Evolutionary conservation across 2,329 filamentous ascomycete species (phyloP), one percentile per base, ranked within the genome.

Genomic region (Kalaharituber pfeilii): DNA sequence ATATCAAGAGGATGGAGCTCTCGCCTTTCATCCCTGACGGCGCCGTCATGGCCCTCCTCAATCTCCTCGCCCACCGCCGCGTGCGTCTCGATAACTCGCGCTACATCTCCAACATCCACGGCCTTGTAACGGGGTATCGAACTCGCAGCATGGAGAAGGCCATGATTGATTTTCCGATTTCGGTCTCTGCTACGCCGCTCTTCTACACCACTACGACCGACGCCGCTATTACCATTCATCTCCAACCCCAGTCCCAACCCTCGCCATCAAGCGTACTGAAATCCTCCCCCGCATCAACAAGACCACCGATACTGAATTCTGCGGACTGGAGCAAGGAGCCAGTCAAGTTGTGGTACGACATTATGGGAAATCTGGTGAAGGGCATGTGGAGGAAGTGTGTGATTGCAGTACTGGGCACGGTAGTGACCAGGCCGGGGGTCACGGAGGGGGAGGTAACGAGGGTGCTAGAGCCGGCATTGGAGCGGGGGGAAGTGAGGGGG

Each of bases 381-480:
- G 59, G 59, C 2, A 61, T 61, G 59, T 61, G 58, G 58, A 53
- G 59, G 6, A 58, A 59, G 22, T 57, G 59, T 28, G 50, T 50
- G n/a, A 60, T 53, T 15, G 54, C 59, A 15, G 57, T 60, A 11
- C 30, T 59, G 8, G 45, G 53, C 25, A 54, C 54, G 18, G 53
- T 61, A 22, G 57, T 53, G 22, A 55, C 51, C 13, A 54, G 58
- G 11, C 58, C 59, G 2, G 59, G 58, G 20, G 57, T 61, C 30
- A 51, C 51, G 27, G 54, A 53, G 26, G 51, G 30, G 18, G 59
- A 59, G 49, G 56, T 61, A 8, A 44, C 53, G 52, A 56, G 50
- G 11, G 56, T 60, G 1, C 49, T 61, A 3, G 53, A 42, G 51
- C 58, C 58, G 9, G 58, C 56, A 18, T 36, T 60, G 25, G 54